phyloP scores from a whole-genome alignment of 495 filamentous ascomycete species.

The Pyronema domesticum region DNA sequence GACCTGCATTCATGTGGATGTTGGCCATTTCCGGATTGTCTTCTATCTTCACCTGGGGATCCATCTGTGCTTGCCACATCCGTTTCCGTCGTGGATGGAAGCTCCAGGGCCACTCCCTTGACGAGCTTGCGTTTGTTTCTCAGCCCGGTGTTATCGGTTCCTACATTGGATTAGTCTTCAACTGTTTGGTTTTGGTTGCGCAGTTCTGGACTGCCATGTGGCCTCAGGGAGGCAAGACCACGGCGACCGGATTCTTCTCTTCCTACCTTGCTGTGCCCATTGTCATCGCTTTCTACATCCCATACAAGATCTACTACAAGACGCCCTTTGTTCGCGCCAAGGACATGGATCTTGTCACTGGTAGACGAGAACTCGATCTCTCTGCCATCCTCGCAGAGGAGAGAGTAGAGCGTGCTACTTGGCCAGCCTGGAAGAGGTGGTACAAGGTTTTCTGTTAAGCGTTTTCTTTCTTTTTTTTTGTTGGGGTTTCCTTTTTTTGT shows the following conservation, averaged over 20 bases:
- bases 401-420: conserved; percentile 45
- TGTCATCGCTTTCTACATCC: conserved; percentile 54
- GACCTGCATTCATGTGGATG: conserved; percentile 66
- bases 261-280: conserved; percentile 68
- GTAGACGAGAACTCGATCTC: conserved; percentile 73
- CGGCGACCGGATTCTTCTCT: conserved; percentile 50
- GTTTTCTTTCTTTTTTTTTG: neutral
- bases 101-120: conserved; percentile 45
- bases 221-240: conserved; percentile 40
- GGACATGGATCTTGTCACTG: conserved; percentile 76
- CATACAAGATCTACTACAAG: conserved; percentile 59
- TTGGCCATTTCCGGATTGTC: conserved; percentile 75
- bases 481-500: neutral
- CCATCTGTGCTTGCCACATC: conserved; percentile 76
- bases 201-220: conserved; percentile 89
- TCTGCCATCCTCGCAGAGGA: conserved; percentile 59
- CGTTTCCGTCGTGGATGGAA: conserved; percentile 74
- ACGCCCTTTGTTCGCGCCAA: conserved; percentile 46
- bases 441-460: conserved; percentile 41
- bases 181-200: conserved; percentile 63
- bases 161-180: conserved; percentile 66
- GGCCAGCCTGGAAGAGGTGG: conserved; percentile 75
- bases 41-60: conserved; percentile 85
- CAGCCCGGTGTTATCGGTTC: conserved; percentile 69
- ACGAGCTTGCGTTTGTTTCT: conserved; percentile 63